These are phyloP conservation scores for Mycosphaerella sp. DNA, from an alignment of 2,329 filamentous ascomycete genomes.

Conservation along the genomic window DNA sequence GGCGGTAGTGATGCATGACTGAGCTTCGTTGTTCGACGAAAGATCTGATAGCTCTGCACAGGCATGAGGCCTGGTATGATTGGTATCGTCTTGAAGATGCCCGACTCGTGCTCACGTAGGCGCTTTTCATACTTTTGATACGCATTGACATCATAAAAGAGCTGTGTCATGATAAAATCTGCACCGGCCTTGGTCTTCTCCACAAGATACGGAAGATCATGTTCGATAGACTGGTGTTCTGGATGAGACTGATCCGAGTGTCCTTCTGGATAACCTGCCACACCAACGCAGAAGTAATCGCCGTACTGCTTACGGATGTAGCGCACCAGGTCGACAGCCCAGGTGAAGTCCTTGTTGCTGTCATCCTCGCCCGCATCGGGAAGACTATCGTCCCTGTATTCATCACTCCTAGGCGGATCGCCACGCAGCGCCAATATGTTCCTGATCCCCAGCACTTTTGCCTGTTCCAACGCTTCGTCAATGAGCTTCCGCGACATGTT, in stretches of 20 bases:
- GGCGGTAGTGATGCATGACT: conserved; percentile 80
- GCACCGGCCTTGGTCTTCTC: conserved; percentile 89
- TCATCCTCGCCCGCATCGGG: conserved; percentile 52
- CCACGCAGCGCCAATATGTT: conserved; percentile 91
- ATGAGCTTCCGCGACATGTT: conserved; percentile 88
- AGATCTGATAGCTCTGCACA: conserved; percentile 93
- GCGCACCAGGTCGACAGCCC: conserved; percentile 79
- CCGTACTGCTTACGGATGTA: conserved; percentile 83
- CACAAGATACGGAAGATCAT: conserved; percentile 77
- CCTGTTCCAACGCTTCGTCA: conserved; percentile 83
- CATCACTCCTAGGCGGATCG: conserved; percentile 81
- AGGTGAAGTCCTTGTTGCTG: conserved; percentile 72
- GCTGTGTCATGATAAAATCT: conserved; percentile 97
- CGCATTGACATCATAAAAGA: conserved; percentile 85
- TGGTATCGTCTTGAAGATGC: conserved; percentile 74
- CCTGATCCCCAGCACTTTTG: conserved; percentile 80
- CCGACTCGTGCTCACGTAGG: conserved; percentile 73
- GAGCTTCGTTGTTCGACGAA: conserved; percentile 87
- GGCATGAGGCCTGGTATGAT: conserved; percentile 97
- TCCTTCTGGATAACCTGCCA: conserved; percentile 91
- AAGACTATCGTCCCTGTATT: conserved; percentile 65
- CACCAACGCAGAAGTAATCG: conserved; percentile 93
- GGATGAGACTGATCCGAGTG: conserved; percentile 89
- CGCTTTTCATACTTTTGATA: conserved; percentile 73
- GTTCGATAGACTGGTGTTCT: conserved; percentile 58